phyloP scores from a whole-genome alignment of 108 stramenopile species.

The Stephanodiscus minutulus region DNA sequence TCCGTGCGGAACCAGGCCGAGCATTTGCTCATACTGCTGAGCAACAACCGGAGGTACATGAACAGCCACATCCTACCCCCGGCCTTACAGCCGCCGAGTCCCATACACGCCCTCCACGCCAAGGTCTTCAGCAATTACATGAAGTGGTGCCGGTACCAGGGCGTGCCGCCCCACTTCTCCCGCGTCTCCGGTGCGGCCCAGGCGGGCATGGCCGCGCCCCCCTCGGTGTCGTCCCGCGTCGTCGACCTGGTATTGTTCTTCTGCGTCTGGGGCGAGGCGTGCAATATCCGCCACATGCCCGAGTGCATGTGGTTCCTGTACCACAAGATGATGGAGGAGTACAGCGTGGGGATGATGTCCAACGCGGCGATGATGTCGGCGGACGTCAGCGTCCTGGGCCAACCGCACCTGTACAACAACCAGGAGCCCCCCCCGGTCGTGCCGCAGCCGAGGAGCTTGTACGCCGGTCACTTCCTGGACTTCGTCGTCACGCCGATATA shows the following conservation, averaged over 20 bases:
- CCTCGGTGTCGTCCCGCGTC: constrained; percentile 80
- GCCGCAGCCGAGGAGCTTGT: constrained; percentile 82
- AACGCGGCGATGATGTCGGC: constrained; percentile 3
- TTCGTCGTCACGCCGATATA: constrained; percentile 93
- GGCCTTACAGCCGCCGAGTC: constrained; percentile 81
- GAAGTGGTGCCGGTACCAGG: constrained; percentile 94
- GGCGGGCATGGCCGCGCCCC: constrained; percentile 78
- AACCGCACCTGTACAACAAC: neutral
- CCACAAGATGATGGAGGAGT: constrained; percentile 97
- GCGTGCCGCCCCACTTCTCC: constrained; percentile 88
- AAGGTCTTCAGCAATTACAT: constrained; percentile 97
- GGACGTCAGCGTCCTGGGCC: constrained; percentile 13
- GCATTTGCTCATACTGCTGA: constrained; percentile 90
- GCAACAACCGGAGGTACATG: constrained; percentile 96
- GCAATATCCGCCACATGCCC: constrained; percentile 97
- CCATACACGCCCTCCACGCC: constrained; percentile 91
- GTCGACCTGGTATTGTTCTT: constrained; percentile 95
- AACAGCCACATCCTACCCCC: constrained; percentile 81
- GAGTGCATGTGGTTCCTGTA: constrained; percentile 98
- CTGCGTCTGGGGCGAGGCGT: constrained; percentile 97
- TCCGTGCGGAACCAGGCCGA: constrained; percentile 96
- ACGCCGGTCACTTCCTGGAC: constrained; percentile 95
- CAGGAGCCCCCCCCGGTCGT: neutral
- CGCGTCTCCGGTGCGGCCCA: constrained; percentile 59
- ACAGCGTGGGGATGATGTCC: constrained; percentile 62